Evolutionary conservation across 257 asterid species (phyloP), one percentile per base, ranked within the genome.

Genomic region (Anisodus acutangulus): DNA sequence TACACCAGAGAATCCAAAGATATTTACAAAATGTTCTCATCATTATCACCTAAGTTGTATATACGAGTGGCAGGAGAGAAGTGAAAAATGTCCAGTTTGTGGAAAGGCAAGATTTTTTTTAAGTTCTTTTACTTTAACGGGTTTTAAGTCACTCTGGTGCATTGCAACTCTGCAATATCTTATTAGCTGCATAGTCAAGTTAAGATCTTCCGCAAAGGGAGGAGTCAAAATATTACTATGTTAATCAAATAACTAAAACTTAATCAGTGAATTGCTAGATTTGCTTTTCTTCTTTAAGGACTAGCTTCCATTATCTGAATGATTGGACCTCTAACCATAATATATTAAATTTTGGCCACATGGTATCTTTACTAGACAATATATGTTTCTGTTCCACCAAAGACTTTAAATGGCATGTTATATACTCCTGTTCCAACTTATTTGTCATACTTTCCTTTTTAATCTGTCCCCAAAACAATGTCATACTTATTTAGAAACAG

Each of bases 51-150:
- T 93, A 49, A 39, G 93, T 45, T 92, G 97, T 79, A 92, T 93
- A 82, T 93, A 89, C 2, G 97, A 93, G 84, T 93, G 97, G 97
- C 87, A 88, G 94, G 95, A 91, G 83, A 88, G 97, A 83, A 93
- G 91, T 70, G 67, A 76, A 39, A 83, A 41, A 13, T 93, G 98
- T 82, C 97, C 98, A 12, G 68, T 84, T 79, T 93, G 98, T 49
- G 85, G 92, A 72, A 83, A 85, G 94, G 97, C 90, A 89, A 84
- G 60, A 58, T 82, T 76, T 39, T 83, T 43, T 74, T 31, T 31
- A 31, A 9, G 3, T 69, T 45, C 60, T 15, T 47, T 59, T 11
- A 26, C 45, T 11, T 43, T 62, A 0, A 4, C 55, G 1, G 71
- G 15, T n/a, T 15, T n/a, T 57, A 71, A 4, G 17, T 17, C 11